Conservation (phyloP, 257 asterid species). For the Solanum acaule region DNA sequence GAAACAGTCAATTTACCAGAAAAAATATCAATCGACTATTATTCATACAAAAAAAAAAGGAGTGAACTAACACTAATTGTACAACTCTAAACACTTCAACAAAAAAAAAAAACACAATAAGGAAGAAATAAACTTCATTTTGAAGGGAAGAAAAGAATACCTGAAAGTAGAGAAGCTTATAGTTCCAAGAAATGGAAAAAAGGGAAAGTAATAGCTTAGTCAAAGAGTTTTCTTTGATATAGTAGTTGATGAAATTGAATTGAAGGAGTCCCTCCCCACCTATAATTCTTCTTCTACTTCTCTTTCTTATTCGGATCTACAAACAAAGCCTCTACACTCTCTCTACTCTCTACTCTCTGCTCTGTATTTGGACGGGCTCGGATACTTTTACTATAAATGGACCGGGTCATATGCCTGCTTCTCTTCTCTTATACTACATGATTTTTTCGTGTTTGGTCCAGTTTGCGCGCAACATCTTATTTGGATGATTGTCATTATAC, state of each 20-base stretch:
- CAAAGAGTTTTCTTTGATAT: background rate
- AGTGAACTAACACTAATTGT: background rate
- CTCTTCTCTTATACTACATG: background rate
- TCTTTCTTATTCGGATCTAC: background rate
- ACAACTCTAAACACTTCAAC: background rate
- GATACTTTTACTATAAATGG: background rate
- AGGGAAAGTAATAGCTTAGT: background rate
- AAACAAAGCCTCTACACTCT: background rate
- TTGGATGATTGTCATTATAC: background rate
- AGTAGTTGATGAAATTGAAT: background rate
- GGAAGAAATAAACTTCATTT: background rate
- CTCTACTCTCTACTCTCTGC: background rate
- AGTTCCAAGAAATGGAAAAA: conserved; percentile 1
- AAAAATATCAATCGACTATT: background rate
- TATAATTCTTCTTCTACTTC: background rate
- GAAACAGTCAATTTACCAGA: conserved; percentile 7
- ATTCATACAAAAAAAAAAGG: background rate
- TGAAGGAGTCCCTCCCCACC: background rate
- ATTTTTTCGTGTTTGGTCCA: too few species aligned
- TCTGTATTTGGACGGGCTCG: background rate
- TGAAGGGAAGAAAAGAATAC: background rate
- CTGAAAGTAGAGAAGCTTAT: background rate
- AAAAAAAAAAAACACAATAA: background rate
- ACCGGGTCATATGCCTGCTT: background rate
- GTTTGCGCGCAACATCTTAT: background rate